Evolutionary conservation across 192 early-diverging fungal genomes (phyloP).

Genomic region (Polychytrium aggregatum): DNA sequence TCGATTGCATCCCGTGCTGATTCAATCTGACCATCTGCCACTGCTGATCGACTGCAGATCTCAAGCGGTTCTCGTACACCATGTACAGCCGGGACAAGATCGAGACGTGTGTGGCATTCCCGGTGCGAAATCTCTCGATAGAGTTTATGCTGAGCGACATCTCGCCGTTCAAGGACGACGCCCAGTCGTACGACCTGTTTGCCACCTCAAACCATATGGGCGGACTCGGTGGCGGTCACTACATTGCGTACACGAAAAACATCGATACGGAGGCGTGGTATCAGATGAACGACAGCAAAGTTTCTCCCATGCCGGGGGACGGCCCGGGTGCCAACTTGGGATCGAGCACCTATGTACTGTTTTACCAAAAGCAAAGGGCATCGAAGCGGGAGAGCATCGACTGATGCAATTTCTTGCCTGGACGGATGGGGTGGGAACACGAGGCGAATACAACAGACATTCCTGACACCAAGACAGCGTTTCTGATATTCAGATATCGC

Average conservation of each 20-base stretch:
- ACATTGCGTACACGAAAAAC: conserved; percentile 27
- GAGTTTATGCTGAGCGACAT: conserved; percentile 16
- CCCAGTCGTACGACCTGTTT: conserved; percentile 34
- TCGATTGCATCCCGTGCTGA: no score
- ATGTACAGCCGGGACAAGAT: conserved; percentile 26
- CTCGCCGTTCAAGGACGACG: conserved; percentile 9
- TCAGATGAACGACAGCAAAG: conserved; percentile 15
- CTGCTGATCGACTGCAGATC: conserved; percentile 10
- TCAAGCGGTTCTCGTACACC: conserved; percentile 33
- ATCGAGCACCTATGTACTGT: conserved; percentile 21
- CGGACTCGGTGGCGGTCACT: conserved; percentile 37
- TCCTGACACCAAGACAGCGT: no score
- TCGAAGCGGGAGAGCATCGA: no score
- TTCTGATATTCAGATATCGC: no score
- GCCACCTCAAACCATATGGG: conserved; percentile 37
- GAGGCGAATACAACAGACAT: no score
- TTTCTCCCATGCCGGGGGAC: conserved; percentile 3
- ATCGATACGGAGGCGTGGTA: conserved; percentile 23
- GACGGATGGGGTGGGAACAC: no score
- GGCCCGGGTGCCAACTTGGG: conserved; percentile 2
- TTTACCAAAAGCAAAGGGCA: conserved; percentile 18
- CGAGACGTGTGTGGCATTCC: conserved; percentile 23
- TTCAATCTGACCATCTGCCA: no score
- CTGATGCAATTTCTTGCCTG: no score
- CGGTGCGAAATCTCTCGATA: conserved; percentile 15